Evolutionary conservation across 352 stramenopile genomes (phyloP).

Genomic region (Halophytophthora batemanensis): DNA sequence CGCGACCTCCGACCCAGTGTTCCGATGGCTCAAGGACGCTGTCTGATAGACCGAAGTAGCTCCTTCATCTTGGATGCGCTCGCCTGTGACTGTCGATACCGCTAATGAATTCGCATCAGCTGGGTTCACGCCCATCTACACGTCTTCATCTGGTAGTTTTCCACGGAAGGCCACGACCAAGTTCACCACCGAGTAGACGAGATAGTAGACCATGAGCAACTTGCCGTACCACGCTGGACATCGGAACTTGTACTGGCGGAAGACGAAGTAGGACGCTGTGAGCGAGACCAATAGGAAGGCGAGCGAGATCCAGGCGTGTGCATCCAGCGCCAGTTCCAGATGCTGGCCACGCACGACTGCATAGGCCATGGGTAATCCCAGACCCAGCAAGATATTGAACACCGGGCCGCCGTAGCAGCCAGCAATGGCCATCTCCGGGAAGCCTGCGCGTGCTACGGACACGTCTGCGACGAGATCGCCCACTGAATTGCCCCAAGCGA

Average conservation of each 20-base stretch:
- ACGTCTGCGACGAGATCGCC: slow-evolving; percentile 84
- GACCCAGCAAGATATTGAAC: slow-evolving; percentile 79
- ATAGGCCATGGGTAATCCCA: slow-evolving; percentile 70
- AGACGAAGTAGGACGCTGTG: slow-evolving; percentile 46
- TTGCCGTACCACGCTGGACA: slow-evolving; percentile 75
- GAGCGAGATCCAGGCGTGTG: slow-evolving; percentile 73
- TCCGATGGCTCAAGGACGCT: slow-evolving; percentile 53
- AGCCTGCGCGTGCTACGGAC: slow-evolving; percentile 73
- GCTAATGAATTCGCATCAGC: background rate
- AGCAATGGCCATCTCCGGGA: slow-evolving; percentile 83
- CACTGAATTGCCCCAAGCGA: slow-evolving; percentile 84
- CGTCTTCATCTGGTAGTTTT: slow-evolving; percentile 5
- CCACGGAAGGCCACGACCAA: slow-evolving; percentile 46
- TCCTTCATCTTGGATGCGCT: background rate
- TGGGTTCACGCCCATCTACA: background rate
- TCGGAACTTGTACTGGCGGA: slow-evolving; percentile 44
- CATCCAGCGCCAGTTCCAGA: slow-evolving; percentile 50
- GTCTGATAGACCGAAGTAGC: slow-evolving; percentile 18
- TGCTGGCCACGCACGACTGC: slow-evolving; percentile 45
- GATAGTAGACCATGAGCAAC: slow-evolving; percentile 65
- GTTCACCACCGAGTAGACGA: slow-evolving; percentile 71
- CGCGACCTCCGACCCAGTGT: slow-evolving; percentile 48
- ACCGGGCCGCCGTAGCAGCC: slow-evolving; percentile 81
- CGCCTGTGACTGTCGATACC: no score
- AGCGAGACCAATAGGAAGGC: slow-evolving; percentile 64